Evolutionary conservation across 768 basidiomycete genomes (phyloP).

Genomic region (Dentipellis sp.): DNA sequence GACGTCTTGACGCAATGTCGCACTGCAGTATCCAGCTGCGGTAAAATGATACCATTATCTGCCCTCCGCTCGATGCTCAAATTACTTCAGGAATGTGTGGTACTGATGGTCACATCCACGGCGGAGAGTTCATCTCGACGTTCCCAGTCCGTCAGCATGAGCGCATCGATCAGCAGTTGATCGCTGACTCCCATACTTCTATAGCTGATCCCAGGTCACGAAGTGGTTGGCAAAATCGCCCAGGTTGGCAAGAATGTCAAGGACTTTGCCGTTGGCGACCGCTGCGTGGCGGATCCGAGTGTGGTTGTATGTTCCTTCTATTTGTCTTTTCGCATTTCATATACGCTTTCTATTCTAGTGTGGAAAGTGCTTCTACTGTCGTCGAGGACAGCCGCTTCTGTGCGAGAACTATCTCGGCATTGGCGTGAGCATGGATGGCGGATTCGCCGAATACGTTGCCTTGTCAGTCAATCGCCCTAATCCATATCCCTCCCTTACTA

Average conservation of each 20-base stretch:
- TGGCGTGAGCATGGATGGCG: slow-evolving; percentile 75
- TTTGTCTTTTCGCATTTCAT: slow-evolving; percentile 4
- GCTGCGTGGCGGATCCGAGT: slow-evolving; percentile 77
- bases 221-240: slow-evolving; percentile 64
- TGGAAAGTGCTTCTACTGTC: slow-evolving; percentile 80
- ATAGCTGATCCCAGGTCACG: slow-evolving; percentile 67
- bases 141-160: slow-evolving; percentile 44
- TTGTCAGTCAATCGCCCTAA: slow-evolving; percentile 42
- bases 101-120: slow-evolving; percentile 55
- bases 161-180: neutral
- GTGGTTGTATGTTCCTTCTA: slow-evolving; percentile 40
- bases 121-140: slow-evolving; percentile 59
- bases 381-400: slow-evolving; percentile 73
- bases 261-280: slow-evolving; percentile 69
- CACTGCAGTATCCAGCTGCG: neutral
- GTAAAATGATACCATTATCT: neutral
- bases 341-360: slow-evolving; percentile 36
- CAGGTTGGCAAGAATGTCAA: slow-evolving; percentile 74
- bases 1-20: neutral
- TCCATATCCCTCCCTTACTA: neutral
- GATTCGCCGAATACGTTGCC: slow-evolving; percentile 83
- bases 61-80: neutral
- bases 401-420: slow-evolving; percentile 81
- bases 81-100: slow-evolving; percentile 47
- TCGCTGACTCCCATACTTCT: neutral